Conservation (phyloP, 2,329 filamentous ascomycete species). For the Rhynchosporium graminicola region DNA sequence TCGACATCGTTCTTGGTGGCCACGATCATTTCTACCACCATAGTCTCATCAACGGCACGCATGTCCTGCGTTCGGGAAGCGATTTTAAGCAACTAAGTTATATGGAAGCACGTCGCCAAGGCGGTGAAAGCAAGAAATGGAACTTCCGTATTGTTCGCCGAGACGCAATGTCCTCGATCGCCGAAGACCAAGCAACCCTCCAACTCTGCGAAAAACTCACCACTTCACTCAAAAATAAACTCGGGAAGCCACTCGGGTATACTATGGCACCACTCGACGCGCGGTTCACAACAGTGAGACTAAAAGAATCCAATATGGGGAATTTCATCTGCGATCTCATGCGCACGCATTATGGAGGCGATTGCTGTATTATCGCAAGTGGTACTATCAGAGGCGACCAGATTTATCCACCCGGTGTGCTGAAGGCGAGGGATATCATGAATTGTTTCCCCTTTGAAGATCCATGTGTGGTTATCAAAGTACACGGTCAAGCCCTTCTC, state of each 20-base stretch:
- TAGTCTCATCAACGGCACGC: constrained; percentile 22
- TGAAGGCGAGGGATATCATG: constrained; percentile 24
- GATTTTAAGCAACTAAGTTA: constrained; percentile 27
- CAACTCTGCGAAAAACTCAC: constrained; percentile 22
- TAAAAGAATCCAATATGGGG: constrained; percentile 26
- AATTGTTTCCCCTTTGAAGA: constrained; percentile 26
- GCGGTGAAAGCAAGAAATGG: constrained; percentile 21
- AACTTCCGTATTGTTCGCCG: constrained; percentile 22
- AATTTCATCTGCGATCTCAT: constrained; percentile 25
- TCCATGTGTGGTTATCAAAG: constrained; percentile 24
- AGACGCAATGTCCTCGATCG: constrained; percentile 19
- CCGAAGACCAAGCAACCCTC: constrained; percentile 17
- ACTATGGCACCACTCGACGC: constrained; percentile 23
- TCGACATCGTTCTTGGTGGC: constrained; percentile 25
- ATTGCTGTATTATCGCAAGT: constrained; percentile 24
- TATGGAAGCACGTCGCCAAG: constrained; percentile 21
- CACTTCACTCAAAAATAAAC: constrained; percentile 20
- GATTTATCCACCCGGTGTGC: constrained; percentile 22
- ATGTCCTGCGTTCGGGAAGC: constrained; percentile 24
- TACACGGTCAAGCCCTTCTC: constrained; percentile 19
- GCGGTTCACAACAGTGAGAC: constrained; percentile 22
- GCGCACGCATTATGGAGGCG: constrained; percentile 23
- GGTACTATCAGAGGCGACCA: constrained; percentile 25
- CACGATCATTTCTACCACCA: constrained; percentile 25
- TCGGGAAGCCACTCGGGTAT: constrained; percentile 23